Evolutionary conservation across 768 basidiomycete genomes (phyloP).

Genomic region (Cubamyces sp.): DNA sequence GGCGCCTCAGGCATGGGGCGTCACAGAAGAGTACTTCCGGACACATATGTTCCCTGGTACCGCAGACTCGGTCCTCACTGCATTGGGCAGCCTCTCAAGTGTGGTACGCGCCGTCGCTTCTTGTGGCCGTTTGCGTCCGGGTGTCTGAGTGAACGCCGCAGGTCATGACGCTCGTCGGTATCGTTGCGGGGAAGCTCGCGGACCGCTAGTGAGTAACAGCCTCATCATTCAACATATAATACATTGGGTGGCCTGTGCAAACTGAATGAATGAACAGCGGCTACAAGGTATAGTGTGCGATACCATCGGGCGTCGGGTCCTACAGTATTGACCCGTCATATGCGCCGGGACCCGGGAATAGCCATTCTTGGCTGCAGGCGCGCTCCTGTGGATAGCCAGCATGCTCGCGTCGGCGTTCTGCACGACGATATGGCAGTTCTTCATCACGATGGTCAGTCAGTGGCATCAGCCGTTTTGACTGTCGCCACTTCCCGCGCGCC

Average conservation of each 20-base stretch:
- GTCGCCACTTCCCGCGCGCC: constrained; percentile 23
- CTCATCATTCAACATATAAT: neutral
- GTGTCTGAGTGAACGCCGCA: constrained; percentile 12
- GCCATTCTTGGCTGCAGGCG: constrained; percentile 38
- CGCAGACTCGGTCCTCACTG: constrained; percentile 23
- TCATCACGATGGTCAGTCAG: constrained; percentile 36
- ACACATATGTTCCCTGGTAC: constrained; percentile 30
- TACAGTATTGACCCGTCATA: neutral
- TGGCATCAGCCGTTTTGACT: no score
- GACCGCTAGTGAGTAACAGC: constrained; percentile 36
- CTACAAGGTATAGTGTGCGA: constrained; percentile 18
- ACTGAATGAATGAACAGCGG: no score
- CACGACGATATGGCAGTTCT: constrained; percentile 37
- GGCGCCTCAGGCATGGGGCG: constrained; percentile 35
- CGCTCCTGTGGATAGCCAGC: constrained; percentile 33
- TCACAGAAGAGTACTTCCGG: constrained; percentile 39
- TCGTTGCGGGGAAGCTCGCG: constrained; percentile 38
- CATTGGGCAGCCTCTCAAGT: constrained; percentile 33
- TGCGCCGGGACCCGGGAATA: constrained; percentile 10
- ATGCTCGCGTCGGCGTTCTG: constrained; percentile 38
- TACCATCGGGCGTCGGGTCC: no score
- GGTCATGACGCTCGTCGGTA: constrained; percentile 34
- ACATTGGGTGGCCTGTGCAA: no score
- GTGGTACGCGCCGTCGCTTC: constrained; percentile 23
- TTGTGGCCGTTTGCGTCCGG: neutral